These are phyloP conservation scores for Spinellus fusiger DNA, from an alignment of 192 early-diverging fungal species.

Conservation along the genomic window DNA sequence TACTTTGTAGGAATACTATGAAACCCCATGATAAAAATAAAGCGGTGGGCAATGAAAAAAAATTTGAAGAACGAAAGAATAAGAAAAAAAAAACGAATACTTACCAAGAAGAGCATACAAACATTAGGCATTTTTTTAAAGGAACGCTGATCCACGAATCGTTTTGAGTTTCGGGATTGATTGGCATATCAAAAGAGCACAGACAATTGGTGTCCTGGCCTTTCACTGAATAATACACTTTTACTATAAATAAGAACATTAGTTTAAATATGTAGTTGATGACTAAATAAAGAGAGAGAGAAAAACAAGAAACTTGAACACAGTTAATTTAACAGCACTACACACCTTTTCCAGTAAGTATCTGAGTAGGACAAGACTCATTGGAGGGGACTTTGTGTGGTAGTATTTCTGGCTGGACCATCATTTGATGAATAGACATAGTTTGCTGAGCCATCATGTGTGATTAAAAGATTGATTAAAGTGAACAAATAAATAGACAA, in stretches of 20 bases:
- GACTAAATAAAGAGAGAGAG: neutral
- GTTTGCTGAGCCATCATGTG: slow-evolving; percentile 7
- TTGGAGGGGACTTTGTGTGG: neutral
- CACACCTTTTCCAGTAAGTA: slow-evolving; percentile 10
- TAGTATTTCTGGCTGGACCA: neutral
- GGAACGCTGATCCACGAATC: slow-evolving; percentile 14
- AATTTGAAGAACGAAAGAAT: too few relatives aligned
- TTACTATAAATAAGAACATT: slow-evolving; percentile 4
- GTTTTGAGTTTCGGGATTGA: neutral
- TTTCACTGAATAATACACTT: slow-evolving; percentile 15
- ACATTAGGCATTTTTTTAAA: slow-evolving; percentile 9
- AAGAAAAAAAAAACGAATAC: too few relatives aligned
- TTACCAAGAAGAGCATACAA: slow-evolving; percentile 18
- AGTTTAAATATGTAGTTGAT: neutral
- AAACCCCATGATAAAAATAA: neutral
- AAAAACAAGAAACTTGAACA: slow-evolving; percentile 3
- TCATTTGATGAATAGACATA: slow-evolving; percentile 14
- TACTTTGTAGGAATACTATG: neutral
- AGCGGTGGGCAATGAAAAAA: neutral
- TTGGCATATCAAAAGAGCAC: slow-evolving; percentile 9
- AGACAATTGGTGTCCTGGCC: slow-evolving; percentile 13
- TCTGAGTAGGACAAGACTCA: neutral
- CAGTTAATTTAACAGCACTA: neutral
- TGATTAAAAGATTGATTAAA: neutral
- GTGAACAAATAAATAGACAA: too few relatives aligned